Conservation (phyloP, 2,329 filamentous ascomycete species). For the Zalaria sp. region DNA sequence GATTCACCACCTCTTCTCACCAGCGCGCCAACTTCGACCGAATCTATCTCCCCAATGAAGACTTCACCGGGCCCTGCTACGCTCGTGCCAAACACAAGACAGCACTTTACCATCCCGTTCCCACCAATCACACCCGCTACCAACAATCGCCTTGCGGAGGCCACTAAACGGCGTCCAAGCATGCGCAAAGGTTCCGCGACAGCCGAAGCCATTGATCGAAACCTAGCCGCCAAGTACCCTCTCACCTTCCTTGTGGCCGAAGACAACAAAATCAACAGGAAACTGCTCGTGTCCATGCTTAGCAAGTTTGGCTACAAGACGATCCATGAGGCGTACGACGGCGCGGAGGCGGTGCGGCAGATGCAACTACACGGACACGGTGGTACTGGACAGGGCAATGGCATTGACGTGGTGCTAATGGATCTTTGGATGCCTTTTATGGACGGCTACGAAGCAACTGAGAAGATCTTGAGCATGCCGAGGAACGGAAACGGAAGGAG, state of each 20-base stretch:
- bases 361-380: constrained; percentile 24
- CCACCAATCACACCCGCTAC: constrained; percentile 1
- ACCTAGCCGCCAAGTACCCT: constrained; percentile 45
- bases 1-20: background rate
- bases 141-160: background rate
- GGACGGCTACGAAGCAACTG: constrained; percentile 57
- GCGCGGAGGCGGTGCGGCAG: constrained; percentile 50
- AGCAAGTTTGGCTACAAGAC: constrained; percentile 50
- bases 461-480: constrained; percentile 43
- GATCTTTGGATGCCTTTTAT: constrained; percentile 66
- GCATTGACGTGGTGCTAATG: constrained; percentile 54
- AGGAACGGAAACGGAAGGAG: constrained; percentile 7
- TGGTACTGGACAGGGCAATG: constrained; percentile 10
- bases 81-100: no score
- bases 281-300: constrained; percentile 52
- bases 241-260: constrained; percentile 57
- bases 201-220: constrained; percentile 33
- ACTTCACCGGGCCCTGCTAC: background rate
- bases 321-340: constrained; percentile 53
- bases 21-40: no score
- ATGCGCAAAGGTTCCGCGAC: constrained; percentile 12
- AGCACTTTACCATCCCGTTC: constrained; percentile 1
- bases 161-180: constrained; percentile 1
- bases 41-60: background rate
- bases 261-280: constrained; percentile 60